phyloP scores from a whole-genome alignment of 177 flowering plant genomes.

The Vitis hybrid region DNA sequence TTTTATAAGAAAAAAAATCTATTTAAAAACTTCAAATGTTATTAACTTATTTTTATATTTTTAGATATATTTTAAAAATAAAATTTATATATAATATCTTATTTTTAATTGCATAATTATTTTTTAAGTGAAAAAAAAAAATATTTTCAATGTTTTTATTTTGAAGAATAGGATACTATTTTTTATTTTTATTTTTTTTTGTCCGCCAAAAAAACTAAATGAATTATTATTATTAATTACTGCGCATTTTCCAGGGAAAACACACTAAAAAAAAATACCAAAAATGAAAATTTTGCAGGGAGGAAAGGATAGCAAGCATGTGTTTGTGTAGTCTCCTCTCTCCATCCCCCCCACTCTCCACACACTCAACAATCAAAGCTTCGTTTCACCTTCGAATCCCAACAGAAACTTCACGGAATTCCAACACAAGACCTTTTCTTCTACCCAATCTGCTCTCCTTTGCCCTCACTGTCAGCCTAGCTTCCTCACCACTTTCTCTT shows the following conservation, averaged over 20 bases:
- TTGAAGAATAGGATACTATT: background rate
- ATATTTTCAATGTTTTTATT: background rate
- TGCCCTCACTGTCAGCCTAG: constrained; percentile 47
- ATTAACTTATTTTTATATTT: too few species aligned
- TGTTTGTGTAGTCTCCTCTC: constrained; percentile 27
- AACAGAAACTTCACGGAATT: constrained; percentile 9
- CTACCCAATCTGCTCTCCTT: constrained; percentile 51
- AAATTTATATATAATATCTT: too few species aligned
- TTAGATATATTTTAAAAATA: too few species aligned
- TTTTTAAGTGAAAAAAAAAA: background rate
- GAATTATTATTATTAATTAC: too few species aligned
- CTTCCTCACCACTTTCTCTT: constrained; percentile 54
- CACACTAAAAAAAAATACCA: background rate
- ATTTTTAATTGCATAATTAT: too few species aligned
- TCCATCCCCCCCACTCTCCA: constrained; percentile 26
- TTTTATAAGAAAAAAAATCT: too few species aligned
- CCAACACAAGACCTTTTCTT: constrained; percentile 16
- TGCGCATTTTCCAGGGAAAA: background rate
- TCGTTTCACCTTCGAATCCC: constrained; percentile 15
- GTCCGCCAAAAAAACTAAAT: background rate
- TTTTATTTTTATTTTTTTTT: background rate
- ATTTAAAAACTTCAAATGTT: too few species aligned
- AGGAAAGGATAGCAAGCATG: constrained; percentile 22
- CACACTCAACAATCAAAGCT: constrained; percentile 12
- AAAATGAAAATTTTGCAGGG: constrained; percentile 71